These are phyloP conservation scores for Sequoiadendron giganteum DNA, from an alignment of 75 land plant genomes.

Conservation along the genomic window DNA sequence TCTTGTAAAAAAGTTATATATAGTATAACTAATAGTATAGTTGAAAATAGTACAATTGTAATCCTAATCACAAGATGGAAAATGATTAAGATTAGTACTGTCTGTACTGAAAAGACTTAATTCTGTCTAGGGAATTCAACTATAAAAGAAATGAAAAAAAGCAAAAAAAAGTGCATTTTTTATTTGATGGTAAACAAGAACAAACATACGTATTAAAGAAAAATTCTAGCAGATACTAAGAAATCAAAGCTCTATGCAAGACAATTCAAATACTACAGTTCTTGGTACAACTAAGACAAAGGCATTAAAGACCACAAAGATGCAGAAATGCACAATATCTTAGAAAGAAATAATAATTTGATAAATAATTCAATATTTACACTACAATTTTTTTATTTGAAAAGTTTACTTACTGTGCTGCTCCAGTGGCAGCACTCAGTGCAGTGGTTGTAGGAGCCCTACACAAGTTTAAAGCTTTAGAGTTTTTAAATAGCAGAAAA, in stretches of 20 bases:
- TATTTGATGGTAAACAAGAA: neutral
- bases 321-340: neutral
- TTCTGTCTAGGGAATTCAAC: neutral
- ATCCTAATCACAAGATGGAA: neutral
- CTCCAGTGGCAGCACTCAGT: conserved; percentile 11
- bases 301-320: neutral
- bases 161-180: neutral
- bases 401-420: conserved; percentile 22
- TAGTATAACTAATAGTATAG: neutral
- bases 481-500: neutral
- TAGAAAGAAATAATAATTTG: too few species aligned
- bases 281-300: neutral
- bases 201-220: neutral
- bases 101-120: neutral
- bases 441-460: conserved; percentile 27
- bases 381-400: neutral
- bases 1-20: too few species aligned
- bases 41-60: too few species aligned
- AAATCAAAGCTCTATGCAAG: neutral
- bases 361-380: neutral
- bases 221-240: neutral
- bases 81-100: neutral
- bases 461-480: neutral
- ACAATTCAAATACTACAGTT: neutral
- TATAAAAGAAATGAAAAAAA: too few species aligned